Evolutionary conservation across 352 stramenopile species (phyloP), one percentile per base, ranked within the genome.

Genomic region (Pythium insidiosum): DNA sequence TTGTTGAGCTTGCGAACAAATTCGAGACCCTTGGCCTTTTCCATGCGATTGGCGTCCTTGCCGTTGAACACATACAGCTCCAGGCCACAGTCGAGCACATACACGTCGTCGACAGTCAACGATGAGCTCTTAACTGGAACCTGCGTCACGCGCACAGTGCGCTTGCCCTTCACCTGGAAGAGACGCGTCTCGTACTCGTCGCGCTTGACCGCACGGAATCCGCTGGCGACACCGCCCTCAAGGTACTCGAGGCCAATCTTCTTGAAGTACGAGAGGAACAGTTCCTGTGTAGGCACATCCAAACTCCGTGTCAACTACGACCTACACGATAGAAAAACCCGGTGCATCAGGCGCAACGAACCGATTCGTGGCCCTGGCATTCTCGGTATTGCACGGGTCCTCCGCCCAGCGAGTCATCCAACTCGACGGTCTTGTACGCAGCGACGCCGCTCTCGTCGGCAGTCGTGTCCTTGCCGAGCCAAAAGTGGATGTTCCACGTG

Each of bases 341-440:
- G 13, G 16, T 33, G 3, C 1, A 38, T 23, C 6, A 10, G n/a
- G 6, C 12, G 6, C 4, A 29, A 62, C 65, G 15, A 37, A 85
- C 73, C 58, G 74, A 88, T 53, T 90, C 78, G 48, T 83, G 47
- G 39, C 67, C 73, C 43, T 90, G 68, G 58, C 74, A 88, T 47
- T 90, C 78, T 19, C 95, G 84, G 66, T 97, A 94, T 68, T 98
- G 89, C 25, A 98, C 73, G n/a, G 94, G 68, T 10, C 69, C 64
- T 16, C 85, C 88, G 19, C 89, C 91, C 6, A 98, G 66, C 15
- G 80, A 66, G 38, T 98, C 88, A 58, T 99, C 95, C 12, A 98
- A 79, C 75, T 98, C 95, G 19, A 98, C 90, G 24, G 91, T 91
- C 72, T 98, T 98, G 76, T 97, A 98, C 15, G 94, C 95, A 2